phyloP scores from a whole-genome alignment of 352 stramenopile species.

The Pythium periplocum region DNA sequence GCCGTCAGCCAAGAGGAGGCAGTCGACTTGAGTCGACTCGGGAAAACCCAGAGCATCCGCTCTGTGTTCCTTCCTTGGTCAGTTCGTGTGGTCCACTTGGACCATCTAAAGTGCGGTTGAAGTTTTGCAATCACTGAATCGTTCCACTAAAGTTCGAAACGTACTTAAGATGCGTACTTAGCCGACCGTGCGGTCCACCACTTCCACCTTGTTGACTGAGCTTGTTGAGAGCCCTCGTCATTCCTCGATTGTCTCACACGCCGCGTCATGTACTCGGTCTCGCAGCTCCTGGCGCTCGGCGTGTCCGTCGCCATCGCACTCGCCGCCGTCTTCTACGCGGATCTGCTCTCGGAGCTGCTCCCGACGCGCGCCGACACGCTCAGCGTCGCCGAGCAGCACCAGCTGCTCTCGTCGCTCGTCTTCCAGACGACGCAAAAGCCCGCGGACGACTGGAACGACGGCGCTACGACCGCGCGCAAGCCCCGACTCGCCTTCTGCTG shows the following conservation, averaged over 20 bases:
- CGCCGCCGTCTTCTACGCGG: constrained; percentile 51
- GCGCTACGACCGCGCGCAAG: constrained; percentile 2
- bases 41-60: too few species aligned
- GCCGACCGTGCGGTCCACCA: too few species aligned
- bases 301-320: constrained; percentile 44
- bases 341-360: constrained; percentile 46
- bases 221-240: too few species aligned
- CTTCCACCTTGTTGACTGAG: too few species aligned
- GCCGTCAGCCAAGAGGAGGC: too few species aligned
- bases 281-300: constrained; percentile 52
- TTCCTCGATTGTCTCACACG: background rate
- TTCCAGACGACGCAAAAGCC: constrained; percentile 42
- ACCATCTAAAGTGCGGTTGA: too few species aligned
- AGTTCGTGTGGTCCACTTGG: too few species aligned
- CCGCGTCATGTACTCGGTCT: constrained; percentile 47
- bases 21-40: too few species aligned
- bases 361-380: constrained; percentile 29
- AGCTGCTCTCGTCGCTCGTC: constrained; percentile 58
- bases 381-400: constrained; percentile 44
- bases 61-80: too few species aligned
- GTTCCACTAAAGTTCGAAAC: too few species aligned
- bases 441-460: constrained; percentile 3
- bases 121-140: too few species aligned
- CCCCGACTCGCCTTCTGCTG: constrained; percentile 77
- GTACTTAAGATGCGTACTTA: too few species aligned